Evolutionary conservation across 2,329 filamentous ascomycete genomes (phyloP), one percentile per base, ranked within the genome.

Genomic region (Septoria linicola): DNA sequence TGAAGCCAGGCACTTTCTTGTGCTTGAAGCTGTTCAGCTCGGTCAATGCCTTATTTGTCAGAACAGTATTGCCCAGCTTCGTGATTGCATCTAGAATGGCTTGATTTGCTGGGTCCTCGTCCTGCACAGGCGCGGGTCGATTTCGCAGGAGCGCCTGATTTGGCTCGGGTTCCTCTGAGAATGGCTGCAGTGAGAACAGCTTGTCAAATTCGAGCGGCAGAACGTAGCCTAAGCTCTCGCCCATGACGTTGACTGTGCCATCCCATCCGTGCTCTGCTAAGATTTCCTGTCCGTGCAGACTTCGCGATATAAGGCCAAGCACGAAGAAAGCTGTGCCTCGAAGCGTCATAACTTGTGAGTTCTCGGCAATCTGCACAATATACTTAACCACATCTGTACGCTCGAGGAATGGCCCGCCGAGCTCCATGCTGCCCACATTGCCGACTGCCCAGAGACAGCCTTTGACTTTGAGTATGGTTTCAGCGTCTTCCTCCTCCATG

Each of bases 251-350:
- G 14, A 89, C 87, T 53, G 90, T 92, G 8, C 90, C 88, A 63
- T 96, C 91, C 95, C 95, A 99, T 8, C 91, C 91, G 65, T 88
- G 79, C 64, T 95, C 89, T 1, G 87, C 85, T 11, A 99, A 73
- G 52, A 97, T 96, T 68, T 96, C 89, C 20, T 97, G 81, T 0
- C 93, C 93, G 64, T 96, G 92, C 7, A 90, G 79, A 44, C 92
- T 97, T 47, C 93, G 81, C 1, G 91, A 96, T 49, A 99, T 92
- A 51, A 99, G 75, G 0, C 93, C 93, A 0, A 99, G 74, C 0
- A 96, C 93, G 64, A 96, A 99, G 70, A 97, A 97, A 1, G 93
- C 93, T 0, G 95, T 99, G 31, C 95, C 93, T 37, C 95, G 82
- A 63, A 99, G 78, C 51, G 89, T 95, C 83, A 99, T 86, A 42